These are phyloP conservation scores for Ambrosiella cleistominuta DNA, from an alignment of 2,329 filamentous ascomycete species.

Conservation along the genomic window DNA sequence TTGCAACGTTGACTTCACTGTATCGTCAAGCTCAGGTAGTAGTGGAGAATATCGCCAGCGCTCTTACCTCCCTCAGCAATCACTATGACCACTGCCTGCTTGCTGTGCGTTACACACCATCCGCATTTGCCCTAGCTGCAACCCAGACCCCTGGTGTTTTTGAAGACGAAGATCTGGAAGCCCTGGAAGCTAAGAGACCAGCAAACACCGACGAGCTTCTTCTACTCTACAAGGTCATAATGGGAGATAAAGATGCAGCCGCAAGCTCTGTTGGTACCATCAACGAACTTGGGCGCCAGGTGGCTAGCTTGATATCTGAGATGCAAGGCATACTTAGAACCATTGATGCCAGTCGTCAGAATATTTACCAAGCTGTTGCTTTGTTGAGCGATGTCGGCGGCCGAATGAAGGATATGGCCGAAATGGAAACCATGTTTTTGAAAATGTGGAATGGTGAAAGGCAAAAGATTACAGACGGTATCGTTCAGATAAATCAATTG, in stretches of 20 bases:
- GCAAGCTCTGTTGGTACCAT: conserved; percentile 54
- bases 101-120: conserved; percentile 78
- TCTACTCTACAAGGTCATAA: conserved; percentile 70
- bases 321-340: conserved; percentile 62
- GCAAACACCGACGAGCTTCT: conserved; percentile 58
- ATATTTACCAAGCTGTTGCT: conserved; percentile 44
- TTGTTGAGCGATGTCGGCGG: conserved; percentile 50
- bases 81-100: conserved; percentile 92
- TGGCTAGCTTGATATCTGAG: conserved; percentile 37
- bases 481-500: conserved; percentile 61
- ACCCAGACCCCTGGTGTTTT: conserved; percentile 49
- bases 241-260: conserved; percentile 50
- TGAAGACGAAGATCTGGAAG: conserved; percentile 20
- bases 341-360: conserved; percentile 35
- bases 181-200: conserved; percentile 40
- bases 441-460: conserved; percentile 59
- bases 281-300: conserved; percentile 30
- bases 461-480: conserved; percentile 46
- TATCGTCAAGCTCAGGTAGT: neutral
- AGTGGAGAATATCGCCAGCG: conserved; percentile 27
- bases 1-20: conserved; percentile 18
- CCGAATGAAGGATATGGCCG: conserved; percentile 46
- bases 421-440: conserved; percentile 45
- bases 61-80: conserved; percentile 59
- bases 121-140: conserved; percentile 50